These are phyloP conservation scores for Polyplosphaeria fusca DNA, from an alignment of 495 filamentous ascomycete genomes.

Conservation along the genomic window DNA sequence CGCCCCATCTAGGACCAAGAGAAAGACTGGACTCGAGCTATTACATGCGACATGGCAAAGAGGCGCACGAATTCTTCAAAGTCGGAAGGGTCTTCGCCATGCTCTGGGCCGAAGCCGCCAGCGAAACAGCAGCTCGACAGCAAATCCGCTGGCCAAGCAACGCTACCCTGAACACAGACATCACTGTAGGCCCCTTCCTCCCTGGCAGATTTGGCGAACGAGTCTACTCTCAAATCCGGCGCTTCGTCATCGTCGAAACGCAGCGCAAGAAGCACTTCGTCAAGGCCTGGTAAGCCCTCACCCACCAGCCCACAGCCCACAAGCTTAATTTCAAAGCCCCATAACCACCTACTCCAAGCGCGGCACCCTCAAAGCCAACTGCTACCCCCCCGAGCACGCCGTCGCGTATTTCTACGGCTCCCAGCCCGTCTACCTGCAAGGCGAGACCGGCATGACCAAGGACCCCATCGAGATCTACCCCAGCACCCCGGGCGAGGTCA, in stretches of 20 bases:
- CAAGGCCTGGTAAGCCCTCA: slow-evolving; percentile 13
- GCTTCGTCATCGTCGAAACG: slow-evolving; percentile 26
- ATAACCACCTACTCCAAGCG: slow-evolving; percentile 43
- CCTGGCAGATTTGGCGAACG: slow-evolving; percentile 1
- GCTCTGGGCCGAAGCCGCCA: no score
- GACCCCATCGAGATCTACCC: slow-evolving; percentile 13
- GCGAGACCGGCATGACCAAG: slow-evolving; percentile 9
- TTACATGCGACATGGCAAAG: no score
- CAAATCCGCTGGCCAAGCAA: no score
- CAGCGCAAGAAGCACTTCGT: slow-evolving; percentile 9
- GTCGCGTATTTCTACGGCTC: slow-evolving; percentile 42
- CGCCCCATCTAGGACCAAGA: no score
- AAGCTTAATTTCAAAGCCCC: no score
- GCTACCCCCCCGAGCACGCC: slow-evolving; percentile 42
- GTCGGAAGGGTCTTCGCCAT: no score
- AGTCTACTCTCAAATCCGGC: slow-evolving; percentile 26
- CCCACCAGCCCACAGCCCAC: no score
- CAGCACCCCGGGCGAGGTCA: background rate
- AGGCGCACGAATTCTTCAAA: no score
- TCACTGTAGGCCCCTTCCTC: background rate
- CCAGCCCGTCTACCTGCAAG: background rate
- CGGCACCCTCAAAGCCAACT: slow-evolving; percentile 37
- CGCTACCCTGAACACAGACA: no score
- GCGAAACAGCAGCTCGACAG: no score
- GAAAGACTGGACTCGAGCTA: no score